phyloP scores from a whole-genome alignment of 768 basidiomycete species.

The Amanita rimosa region DNA sequence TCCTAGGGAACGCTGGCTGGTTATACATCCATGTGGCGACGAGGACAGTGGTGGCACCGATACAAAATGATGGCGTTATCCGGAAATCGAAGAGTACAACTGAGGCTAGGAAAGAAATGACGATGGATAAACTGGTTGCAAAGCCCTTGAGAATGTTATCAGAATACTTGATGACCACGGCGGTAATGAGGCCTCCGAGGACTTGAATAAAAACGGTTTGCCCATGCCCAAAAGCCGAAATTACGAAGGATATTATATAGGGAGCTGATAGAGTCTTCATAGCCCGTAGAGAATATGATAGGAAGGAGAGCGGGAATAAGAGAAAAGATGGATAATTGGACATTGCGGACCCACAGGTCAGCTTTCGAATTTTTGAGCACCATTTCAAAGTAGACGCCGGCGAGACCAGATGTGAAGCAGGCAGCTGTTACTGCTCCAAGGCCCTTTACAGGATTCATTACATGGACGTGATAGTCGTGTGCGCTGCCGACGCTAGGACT shows the following conservation, averaged over 20 bases:
- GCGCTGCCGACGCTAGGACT: constrained; percentile 51
- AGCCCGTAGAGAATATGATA: constrained; percentile 44
- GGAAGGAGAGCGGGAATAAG: constrained; percentile 83
- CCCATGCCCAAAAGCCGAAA: constrained; percentile 94
- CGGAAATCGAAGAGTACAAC: constrained; percentile 85
- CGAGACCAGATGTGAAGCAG: constrained; percentile 92
- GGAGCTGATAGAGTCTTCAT: constrained; percentile 33
- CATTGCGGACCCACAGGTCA: constrained; percentile 94
- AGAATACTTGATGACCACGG: constrained; percentile 93
- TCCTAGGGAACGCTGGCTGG: constrained; percentile 32
- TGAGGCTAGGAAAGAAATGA: constrained; percentile 89
- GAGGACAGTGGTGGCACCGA: constrained; percentile 80
- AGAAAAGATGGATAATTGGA: constrained; percentile 91
- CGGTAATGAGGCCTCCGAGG: constrained; percentile 87
- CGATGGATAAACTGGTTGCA: constrained; percentile 88
- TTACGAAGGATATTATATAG: constrained; percentile 61
- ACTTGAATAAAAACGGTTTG: constrained; percentile 86
- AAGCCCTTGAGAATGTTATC: constrained; percentile 98
- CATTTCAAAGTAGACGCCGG: constrained; percentile 98
- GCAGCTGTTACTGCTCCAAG: constrained; percentile 85
- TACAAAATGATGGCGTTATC: constrained; percentile 78
- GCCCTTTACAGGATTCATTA: constrained; percentile 78
- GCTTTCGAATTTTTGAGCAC: constrained; percentile 83
- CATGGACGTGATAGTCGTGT: constrained; percentile 56
- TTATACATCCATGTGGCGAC: constrained; percentile 94